Base-by-base conservation (phyloP, 2,329 filamentous ascomycete species). In the Mollisia scopiformis region DNA sequence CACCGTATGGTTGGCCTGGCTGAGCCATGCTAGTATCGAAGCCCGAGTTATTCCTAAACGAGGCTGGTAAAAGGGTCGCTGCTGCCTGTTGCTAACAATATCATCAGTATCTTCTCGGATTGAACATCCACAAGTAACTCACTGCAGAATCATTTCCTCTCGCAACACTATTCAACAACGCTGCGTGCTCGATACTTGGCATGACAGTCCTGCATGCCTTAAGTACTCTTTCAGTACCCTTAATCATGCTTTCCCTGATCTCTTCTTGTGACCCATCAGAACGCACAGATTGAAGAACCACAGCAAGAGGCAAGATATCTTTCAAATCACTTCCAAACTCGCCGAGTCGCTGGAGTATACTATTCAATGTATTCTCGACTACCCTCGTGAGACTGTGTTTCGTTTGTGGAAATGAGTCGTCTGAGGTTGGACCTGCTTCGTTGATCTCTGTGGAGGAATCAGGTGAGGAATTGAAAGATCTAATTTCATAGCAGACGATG, bases 321-420 rank as follows among this genome's bases (percentile, higher is more conserved):
- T 75, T 75, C 5, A 73, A 39, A 47, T 72, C 73, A 53, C 66
- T 72, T 3, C 70, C 69, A 37, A 64, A 67, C 30, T 71, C 65
- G 14, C 68, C 66, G 3, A 75, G 63, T 6, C 69, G 61, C 39
- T 69, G 67, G 1, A 70, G 66, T 10, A 74, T 52, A 2, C 66
- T 68, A 16, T 71, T 71, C 1, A 75, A 65, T 1, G 73, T 71
- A 19, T 69, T 69, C 33, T 75, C 71, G 5, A 74, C 68, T 1
- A 69, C 64, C 1, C 69, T 64, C 4, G 60, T 68, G 4, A 75
- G 57, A 25, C 63, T 71, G 10, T 67, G 67, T 53, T 73, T 73
- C 2, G 63, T 66, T 52, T 65, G 62, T n/a, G 53, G 58, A 21
- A 50, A 46, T 13, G 56, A 39, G 8, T 63, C 55, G 30, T 63